phyloP scores from a whole-genome alignment of 2,329 filamentous ascomycete species.

The Hypoxylon sp. region DNA sequence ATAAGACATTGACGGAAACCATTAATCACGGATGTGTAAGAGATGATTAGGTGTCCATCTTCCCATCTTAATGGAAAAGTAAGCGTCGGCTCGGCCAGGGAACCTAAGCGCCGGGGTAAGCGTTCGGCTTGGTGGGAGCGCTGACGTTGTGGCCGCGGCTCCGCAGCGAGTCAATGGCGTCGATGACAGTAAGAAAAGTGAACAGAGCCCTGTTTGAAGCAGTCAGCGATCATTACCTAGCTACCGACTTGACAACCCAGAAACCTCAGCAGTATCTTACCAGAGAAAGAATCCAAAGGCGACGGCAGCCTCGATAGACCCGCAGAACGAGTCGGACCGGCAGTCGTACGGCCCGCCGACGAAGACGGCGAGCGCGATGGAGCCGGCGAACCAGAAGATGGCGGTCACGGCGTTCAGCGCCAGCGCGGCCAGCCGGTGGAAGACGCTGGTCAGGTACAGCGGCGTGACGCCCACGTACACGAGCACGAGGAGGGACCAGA shows the following conservation, averaged over 20 bases:
- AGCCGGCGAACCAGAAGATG: conserved; percentile 90
- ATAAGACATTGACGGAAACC: too few relatives aligned
- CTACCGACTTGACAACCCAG: too few relatives aligned
- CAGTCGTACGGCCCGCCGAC: conserved; percentile 65
- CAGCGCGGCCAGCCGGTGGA: conserved; percentile 72
- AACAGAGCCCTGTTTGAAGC: conserved; percentile 55
- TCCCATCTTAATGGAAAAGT: too few relatives aligned
- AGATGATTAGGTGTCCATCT: too few relatives aligned
- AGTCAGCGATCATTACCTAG: conserved; percentile 1
- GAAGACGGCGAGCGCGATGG: conserved; percentile 76
- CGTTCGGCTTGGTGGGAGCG: conserved; percentile 34
- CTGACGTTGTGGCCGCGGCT: conserved; percentile 50
- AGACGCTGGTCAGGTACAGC: conserved; percentile 65
- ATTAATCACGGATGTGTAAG: too few relatives aligned
- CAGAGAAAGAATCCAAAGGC: conserved; percentile 74
- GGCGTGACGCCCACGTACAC: conserved; percentile 75
- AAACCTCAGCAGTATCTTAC: too few relatives aligned
- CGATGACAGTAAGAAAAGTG: conserved; percentile 56
- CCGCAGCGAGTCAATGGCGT: conserved; percentile 55
- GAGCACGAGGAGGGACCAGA: conserved; percentile 79
- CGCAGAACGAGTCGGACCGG: conserved; percentile 62
- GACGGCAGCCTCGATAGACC: conserved; percentile 67
- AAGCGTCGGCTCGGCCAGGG: too few relatives aligned
- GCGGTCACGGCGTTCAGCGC: conserved; percentile 76
- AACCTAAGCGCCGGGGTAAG: conserved; percentile 41